These are phyloP conservation scores for Neurospora tetrasperma DNA, from an alignment of 495 filamentous ascomycete genomes.

Conservation along the genomic window DNA sequence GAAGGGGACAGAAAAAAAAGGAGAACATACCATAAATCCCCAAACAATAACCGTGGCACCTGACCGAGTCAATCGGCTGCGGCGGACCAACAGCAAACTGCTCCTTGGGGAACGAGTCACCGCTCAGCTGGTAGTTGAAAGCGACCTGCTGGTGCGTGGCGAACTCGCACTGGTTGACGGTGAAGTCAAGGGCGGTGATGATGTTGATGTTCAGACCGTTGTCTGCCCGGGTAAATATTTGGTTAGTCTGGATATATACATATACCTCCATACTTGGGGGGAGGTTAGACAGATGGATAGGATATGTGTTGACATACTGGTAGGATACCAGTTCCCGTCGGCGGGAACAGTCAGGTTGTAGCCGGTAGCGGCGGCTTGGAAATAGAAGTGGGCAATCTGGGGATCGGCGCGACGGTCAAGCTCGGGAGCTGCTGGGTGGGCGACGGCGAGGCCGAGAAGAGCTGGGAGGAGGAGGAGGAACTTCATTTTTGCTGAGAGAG, in stretches of 20 bases:
- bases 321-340: constrained; percentile 14
- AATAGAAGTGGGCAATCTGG: constrained; percentile 20
- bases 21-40: constrained; percentile 4
- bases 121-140: constrained; percentile 6
- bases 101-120: constrained; percentile 11
- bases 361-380: constrained; percentile 19
- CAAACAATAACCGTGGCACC: constrained; percentile 21
- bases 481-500: constrained; percentile 7
- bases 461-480: constrained; percentile 3
- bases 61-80: constrained; percentile 16
- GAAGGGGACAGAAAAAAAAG: too few relatives aligned
- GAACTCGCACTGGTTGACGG: constrained; percentile 17
- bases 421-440: constrained; percentile 6
- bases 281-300: too few relatives aligned
- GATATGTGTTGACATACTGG: constrained; percentile 8
- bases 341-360: constrained; percentile 21
- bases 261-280: too few relatives aligned
- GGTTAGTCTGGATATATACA: not conserved
- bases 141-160: constrained; percentile 10
- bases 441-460: constrained; percentile 5
- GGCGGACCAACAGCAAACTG: constrained; percentile 24
- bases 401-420: constrained; percentile 12
- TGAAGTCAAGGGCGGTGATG: constrained; percentile 23
- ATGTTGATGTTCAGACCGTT: constrained; percentile 18
- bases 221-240: constrained; percentile 12